Conservation (phyloP, 768 basidiomycete species). For the Agrocybe chaxingu region DNA sequence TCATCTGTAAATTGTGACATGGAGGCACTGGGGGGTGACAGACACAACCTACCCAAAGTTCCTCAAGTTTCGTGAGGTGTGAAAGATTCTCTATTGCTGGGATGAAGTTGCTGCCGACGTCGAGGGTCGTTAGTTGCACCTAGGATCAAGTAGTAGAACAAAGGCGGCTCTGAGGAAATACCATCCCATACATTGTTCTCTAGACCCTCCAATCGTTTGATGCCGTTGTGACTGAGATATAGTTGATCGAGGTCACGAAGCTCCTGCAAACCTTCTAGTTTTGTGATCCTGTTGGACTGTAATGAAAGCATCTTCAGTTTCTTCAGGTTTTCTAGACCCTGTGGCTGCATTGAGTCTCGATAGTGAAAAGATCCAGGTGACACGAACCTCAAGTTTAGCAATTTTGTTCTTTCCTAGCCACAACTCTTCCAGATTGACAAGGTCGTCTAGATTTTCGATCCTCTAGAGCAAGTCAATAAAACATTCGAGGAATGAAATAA, state of each 20-base stretch:
- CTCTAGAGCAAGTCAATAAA: constrained; percentile 40
- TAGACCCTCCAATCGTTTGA: constrained; percentile 80
- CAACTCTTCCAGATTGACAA: constrained; percentile 84
- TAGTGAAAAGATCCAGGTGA: background rate
- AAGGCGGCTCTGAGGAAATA: background rate
- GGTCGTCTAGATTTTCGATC: constrained; percentile 81
- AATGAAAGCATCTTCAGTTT: constrained; percentile 83
- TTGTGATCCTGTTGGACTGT: constrained; percentile 91
- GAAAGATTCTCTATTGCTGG: constrained; percentile 76
- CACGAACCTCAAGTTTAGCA: constrained; percentile 71
- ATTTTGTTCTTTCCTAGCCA: constrained; percentile 99
- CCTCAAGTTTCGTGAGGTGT: constrained; percentile 75
- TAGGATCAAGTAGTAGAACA: constrained; percentile 16
- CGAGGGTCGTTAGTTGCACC: constrained; percentile 78
- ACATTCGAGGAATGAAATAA: constrained; percentile 2
- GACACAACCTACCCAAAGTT: constrained; percentile 77
- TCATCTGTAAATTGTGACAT: constrained; percentile 54
- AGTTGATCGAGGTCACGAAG: constrained; percentile 80
- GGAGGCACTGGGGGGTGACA: background rate
- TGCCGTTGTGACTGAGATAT: constrained; percentile 92
- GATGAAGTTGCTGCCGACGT: constrained; percentile 85
- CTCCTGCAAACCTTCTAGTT: constrained; percentile 76
- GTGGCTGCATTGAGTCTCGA: background rate
- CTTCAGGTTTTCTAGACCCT: constrained; percentile 72
- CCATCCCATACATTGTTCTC: constrained; percentile 67